These are phyloP conservation scores for Choanephora cucurbitarum DNA, from an alignment of 371 early-diverging fungal genomes.

Conservation along the genomic window DNA sequence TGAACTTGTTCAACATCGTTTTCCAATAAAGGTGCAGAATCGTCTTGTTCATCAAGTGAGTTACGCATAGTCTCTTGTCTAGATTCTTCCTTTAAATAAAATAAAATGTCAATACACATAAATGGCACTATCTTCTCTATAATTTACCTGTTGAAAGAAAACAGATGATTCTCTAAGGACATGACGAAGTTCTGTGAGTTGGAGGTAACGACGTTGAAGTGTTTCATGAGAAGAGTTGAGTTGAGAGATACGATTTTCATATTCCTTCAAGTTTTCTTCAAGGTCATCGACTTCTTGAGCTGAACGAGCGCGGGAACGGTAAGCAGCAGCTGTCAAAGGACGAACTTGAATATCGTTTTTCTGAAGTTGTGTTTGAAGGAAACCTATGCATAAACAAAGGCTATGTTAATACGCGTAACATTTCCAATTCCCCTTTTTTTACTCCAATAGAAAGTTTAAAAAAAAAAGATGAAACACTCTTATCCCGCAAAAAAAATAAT, in stretches of 20 bases:
- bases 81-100: conserved; percentile 48
- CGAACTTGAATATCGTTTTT: conserved; percentile 77
- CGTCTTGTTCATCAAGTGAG: conserved; percentile 59
- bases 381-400: conserved; percentile 58
- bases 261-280: conserved; percentile 78
- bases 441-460: no score
- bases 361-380: conserved; percentile 79
- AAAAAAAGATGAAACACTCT: background rate
- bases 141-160: conserved; percentile 74
- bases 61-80: conserved; percentile 48
- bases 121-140: no score
- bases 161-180: conserved; percentile 86
- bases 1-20: conserved; percentile 58
- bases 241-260: conserved; percentile 81
- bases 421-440: conserved; percentile 8
- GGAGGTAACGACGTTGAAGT: conserved; percentile 82
- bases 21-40: conserved; percentile 64
- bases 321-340: conserved; percentile 54
- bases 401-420: background rate
- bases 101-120: no score
- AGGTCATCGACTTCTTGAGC: conserved; percentile 95
- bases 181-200: conserved; percentile 88
- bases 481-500: background rate
- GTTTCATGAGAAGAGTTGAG: conserved; percentile 88
- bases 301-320: conserved; percentile 70